A percentile compares a stretch with the other conserved stretches of the same genome.
These are phyloP conservation scores for Otatea glauca DNA, from an alignment of 176 grass and related monocot species.

Conservation along the genomic window DNA sequence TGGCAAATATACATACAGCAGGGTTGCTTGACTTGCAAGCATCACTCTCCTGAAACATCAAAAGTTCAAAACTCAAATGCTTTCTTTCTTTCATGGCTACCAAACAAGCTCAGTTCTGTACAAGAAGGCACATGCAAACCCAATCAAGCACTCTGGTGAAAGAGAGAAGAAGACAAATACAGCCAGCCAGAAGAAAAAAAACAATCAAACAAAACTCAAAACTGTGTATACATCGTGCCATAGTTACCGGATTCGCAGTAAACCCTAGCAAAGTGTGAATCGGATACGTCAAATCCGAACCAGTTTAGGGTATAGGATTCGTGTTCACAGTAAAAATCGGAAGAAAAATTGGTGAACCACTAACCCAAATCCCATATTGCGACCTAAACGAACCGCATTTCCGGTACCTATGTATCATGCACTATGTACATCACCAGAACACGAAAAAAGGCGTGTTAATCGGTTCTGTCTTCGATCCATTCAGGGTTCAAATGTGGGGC, in stretches of 20 bases:
- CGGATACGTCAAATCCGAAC: too few relatives aligned
- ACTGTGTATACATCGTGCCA: slow-evolving; percentile 13
- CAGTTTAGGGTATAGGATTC: too few relatives aligned
- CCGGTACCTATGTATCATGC: slow-evolving; percentile 30
- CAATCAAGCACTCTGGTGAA: slow-evolving; percentile 26
- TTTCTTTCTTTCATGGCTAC: slow-evolving; percentile 6
- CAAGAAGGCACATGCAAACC: slow-evolving; percentile 37
- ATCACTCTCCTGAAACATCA: slow-evolving; percentile 9
- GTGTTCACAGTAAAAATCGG: too few relatives aligned
- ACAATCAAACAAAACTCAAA: slow-evolving; percentile 20
- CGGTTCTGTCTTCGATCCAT: neutral
- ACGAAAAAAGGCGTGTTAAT: neutral
- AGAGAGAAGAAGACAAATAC: neutral
- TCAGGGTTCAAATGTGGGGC: slow-evolving; percentile 28
- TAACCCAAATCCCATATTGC: too few relatives aligned
- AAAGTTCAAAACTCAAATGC: neutral
- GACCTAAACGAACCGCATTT: too few relatives aligned
- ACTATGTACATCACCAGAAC: slow-evolving; percentile 42
- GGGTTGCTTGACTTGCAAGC: slow-evolving; percentile 47
- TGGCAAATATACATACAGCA: neutral
- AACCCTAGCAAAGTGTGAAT: too few relatives aligned
- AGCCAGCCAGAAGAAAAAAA: neutral
- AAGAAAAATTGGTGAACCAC: too few relatives aligned
- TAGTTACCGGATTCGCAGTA: too few relatives aligned
- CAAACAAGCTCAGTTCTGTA: slow-evolving; percentile 47